Percentiles rank a stretch among this genome's conserved stretches.
Conservation (phyloP, 208 protist genomes). For the Leishmania tarentolae region DNA sequence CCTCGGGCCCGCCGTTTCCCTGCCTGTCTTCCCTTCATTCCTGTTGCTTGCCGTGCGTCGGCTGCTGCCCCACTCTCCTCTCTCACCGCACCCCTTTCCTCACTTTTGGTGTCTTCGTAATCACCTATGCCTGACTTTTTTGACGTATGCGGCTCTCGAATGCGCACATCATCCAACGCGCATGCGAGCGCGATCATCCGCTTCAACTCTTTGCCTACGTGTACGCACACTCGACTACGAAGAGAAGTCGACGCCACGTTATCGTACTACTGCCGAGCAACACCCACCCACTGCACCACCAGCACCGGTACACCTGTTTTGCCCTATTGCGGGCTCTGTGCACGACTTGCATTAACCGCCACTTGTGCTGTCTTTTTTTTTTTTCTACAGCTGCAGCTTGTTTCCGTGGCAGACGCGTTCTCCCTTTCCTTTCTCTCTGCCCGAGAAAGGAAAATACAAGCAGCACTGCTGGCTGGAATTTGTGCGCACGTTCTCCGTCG, state of each 20-base stretch:
- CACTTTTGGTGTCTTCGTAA: background rate
- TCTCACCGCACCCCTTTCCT: constrained; percentile 5
- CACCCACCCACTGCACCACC: no score
- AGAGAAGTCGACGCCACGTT: background rate
- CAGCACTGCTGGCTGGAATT: background rate
- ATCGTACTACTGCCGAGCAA: background rate
- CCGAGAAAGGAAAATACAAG: background rate
- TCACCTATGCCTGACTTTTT: background rate
- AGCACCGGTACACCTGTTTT: background rate
- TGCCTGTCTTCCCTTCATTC: background rate
- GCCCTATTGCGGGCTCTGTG: background rate
- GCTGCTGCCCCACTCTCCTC: background rate
- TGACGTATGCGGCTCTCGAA: background rate
- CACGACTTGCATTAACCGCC: background rate
- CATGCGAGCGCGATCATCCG: background rate
- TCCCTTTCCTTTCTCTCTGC: background rate
- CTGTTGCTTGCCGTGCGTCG: no score
- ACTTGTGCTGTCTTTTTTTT: background rate
- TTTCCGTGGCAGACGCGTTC: background rate
- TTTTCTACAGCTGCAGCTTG: background rate
- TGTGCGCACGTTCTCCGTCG: background rate
- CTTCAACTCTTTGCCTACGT: background rate
- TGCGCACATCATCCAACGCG: background rate
- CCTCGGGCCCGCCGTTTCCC: background rate
- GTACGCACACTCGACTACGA: background rate